phyloP scores from a whole-genome alignment of 2,329 filamentous ascomycete genomes.

The Saccharata proteae region DNA sequence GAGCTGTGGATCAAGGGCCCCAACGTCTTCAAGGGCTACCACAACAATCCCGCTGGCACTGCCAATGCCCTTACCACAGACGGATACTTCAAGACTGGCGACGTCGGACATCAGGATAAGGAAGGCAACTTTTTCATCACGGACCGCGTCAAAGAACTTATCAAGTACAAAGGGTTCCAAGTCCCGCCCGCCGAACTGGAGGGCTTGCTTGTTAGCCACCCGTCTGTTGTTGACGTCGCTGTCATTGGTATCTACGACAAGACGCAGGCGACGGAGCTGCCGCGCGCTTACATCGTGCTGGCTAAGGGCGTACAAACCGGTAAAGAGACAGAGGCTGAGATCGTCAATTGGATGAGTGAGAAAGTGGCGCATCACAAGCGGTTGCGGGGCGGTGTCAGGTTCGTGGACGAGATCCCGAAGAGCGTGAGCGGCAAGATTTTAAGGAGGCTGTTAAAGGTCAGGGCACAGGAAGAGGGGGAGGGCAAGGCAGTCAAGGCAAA shows the following conservation, averaged over 20 bases:
- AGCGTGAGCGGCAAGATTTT: slow-evolving; percentile 36
- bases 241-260: slow-evolving; percentile 34
- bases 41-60: slow-evolving; percentile 61
- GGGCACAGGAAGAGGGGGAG: slow-evolving; percentile 29
- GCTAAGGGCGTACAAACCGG: slow-evolving; percentile 18
- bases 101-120: slow-evolving; percentile 67
- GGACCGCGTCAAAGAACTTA: slow-evolving; percentile 47
- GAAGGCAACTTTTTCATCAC: slow-evolving; percentile 82
- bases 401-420: slow-evolving; percentile 37
- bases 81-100: slow-evolving; percentile 84
- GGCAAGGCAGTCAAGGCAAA: slow-evolving; percentile 28
- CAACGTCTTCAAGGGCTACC: slow-evolving; percentile 69
- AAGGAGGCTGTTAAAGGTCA: slow-evolving; percentile 31
- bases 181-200: slow-evolving; percentile 37
- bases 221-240: slow-evolving; percentile 31
- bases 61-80: slow-evolving; percentile 59
- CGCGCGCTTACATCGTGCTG: slow-evolving; percentile 26
- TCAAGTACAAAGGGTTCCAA: slow-evolving; percentile 34
- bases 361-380: slow-evolving; percentile 37
- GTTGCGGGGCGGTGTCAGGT: slow-evolving; percentile 33
- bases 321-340: slow-evolving; percentile 24
- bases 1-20: slow-evolving; percentile 61
- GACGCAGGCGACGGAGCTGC: slow-evolving; percentile 33
- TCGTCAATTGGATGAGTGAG: slow-evolving; percentile 29
- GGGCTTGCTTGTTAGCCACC: slow-evolving; percentile 30